These are phyloP conservation scores for Knufia fluminis DNA, from an alignment of 2,329 filamentous ascomycete species.

Conservation along the genomic window DNA sequence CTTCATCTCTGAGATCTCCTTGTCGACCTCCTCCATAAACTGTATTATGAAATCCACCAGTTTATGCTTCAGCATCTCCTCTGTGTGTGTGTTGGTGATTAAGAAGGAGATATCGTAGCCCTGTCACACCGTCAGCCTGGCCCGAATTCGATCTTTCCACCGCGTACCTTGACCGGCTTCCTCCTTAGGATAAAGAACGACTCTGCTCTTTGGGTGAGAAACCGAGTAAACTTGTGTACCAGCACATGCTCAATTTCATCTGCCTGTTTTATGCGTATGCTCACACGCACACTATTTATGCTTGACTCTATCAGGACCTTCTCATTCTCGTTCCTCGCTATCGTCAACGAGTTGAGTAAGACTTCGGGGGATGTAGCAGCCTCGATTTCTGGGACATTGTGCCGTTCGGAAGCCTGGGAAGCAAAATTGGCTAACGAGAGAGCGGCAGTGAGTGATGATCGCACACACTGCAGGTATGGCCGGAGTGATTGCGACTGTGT, in stretches of 20 bases:
- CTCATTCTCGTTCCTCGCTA: constrained; percentile 95
- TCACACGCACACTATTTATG: constrained; percentile 93
- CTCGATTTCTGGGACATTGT: constrained; percentile 97
- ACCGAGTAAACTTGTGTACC: constrained; percentile 96
- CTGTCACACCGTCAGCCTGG: constrained; percentile 35
- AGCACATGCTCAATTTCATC: constrained; percentile 98
- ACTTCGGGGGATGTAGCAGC: constrained; percentile 88
- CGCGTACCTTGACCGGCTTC: constrained; percentile 80
- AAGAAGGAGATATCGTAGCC: constrained; percentile 98
- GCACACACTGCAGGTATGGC: constrained; percentile 92
- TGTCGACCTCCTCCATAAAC: constrained; percentile 99
- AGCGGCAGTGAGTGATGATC: constrained; percentile 85
- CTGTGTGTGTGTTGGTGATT: constrained; percentile 97
- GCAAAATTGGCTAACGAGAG: constrained; percentile 95
- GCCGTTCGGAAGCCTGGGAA: constrained; percentile 88
- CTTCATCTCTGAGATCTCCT: constrained; percentile 99
- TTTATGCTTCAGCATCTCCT: constrained; percentile 98
- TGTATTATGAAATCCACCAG: constrained; percentile 98
- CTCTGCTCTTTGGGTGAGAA: constrained; percentile 91
- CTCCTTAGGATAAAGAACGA: constrained; percentile 92
- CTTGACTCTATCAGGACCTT: constrained; percentile 91
- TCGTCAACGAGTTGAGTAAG: constrained; percentile 77
- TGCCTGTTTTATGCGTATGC: constrained; percentile 98
- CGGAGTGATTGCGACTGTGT: constrained; percentile 84
- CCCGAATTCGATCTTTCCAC: constrained; percentile 3